Conservation (phyloP, 208 protist species). For the Leishmania braziliensis region DNA sequence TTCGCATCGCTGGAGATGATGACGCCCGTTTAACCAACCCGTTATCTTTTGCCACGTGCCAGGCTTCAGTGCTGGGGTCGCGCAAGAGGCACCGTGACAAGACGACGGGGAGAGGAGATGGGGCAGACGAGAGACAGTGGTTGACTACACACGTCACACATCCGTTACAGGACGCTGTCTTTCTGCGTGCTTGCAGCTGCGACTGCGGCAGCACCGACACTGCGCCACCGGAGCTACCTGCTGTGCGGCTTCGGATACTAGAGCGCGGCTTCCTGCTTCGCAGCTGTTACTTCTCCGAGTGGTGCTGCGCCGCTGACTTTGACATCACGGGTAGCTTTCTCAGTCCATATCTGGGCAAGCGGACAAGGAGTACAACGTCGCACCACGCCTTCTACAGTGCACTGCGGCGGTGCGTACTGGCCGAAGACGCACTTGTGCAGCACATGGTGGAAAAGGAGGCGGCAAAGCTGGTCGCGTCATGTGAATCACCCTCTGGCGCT, state of each 20-base stretch:
- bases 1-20: neutral
- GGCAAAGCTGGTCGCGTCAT: neutral
- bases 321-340: conserved; percentile 9
- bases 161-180: neutral
- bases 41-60: too few relatives aligned
- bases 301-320: conserved; percentile 31
- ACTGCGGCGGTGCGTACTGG: conserved; percentile 12
- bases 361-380: neutral
- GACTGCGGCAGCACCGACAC: neutral
- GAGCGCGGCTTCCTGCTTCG: conserved; percentile 6
- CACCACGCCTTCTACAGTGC: conserved; percentile 18
- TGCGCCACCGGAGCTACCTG: neutral
- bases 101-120: neutral
- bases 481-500: neutral
- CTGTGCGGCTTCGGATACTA: conserved; percentile 13
- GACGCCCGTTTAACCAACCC: too few relatives aligned
- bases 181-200: neutral
- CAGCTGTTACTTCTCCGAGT: conserved; percentile 27
- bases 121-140: neutral
- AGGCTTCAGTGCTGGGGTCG: neutral
- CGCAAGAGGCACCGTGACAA: conserved; percentile 10
- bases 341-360: neutral
- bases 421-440: neutral
- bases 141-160: neutral
- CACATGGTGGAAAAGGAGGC: conserved; percentile 1